These are phyloP conservation scores for Nicotiana paniculata DNA, from an alignment of 257 asterid genomes.

Conservation along the genomic window DNA sequence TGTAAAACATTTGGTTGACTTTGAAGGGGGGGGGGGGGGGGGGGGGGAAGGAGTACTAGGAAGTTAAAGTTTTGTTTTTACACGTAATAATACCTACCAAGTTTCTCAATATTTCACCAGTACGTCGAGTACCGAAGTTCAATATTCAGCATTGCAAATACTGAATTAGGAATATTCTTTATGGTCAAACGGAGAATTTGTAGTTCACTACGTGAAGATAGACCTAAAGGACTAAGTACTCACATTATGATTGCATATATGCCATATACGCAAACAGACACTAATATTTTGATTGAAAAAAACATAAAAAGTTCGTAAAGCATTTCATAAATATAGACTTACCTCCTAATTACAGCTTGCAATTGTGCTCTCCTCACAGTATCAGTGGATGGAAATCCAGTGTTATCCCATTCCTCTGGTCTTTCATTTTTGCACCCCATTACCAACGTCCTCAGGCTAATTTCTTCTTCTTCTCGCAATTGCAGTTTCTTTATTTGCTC, in stretches of 20 bases:
- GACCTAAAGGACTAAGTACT: background rate
- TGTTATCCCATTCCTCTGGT: conserved; percentile 77
- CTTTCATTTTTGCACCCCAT: conserved; percentile 46
- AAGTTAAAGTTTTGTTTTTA: too few relatives aligned
- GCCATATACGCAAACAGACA: background rate
- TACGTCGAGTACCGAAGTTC: background rate
- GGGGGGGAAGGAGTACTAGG: too few relatives aligned
- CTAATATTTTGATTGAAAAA: background rate
- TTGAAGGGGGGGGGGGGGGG: too few relatives aligned
- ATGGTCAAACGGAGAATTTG: background rate
- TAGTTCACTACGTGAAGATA: background rate
- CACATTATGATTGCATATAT: background rate
- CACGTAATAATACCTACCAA: background rate
- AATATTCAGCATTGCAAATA: background rate
- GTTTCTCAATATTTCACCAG: background rate
- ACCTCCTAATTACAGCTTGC: conserved; percentile 87
- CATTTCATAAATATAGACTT: background rate
- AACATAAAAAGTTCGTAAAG: background rate
- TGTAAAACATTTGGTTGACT: background rate
- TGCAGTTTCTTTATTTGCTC: conserved; percentile 68
- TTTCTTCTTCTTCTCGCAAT: conserved; percentile 51
- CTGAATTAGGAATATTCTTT: background rate
- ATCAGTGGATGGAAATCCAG: conserved; percentile 62
- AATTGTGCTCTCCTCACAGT: conserved; percentile 68
- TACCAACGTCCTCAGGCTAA: conserved; percentile 49